Evolutionary conservation across 352 stramenopile genomes (phyloP).

Genomic region (Phytopythium mirpurense): DNA sequence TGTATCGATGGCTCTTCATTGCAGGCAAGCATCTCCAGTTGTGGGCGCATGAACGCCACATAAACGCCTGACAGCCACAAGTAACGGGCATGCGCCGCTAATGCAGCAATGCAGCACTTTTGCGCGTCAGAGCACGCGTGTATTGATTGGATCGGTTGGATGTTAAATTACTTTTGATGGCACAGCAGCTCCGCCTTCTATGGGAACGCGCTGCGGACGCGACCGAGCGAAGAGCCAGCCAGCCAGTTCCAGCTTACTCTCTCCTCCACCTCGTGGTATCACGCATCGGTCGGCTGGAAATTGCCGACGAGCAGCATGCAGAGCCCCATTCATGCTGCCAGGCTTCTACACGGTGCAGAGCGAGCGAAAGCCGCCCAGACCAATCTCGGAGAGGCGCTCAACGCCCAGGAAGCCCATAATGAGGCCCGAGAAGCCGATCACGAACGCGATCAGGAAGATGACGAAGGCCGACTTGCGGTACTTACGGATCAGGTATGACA

Average conservation of each 20-base stretch:
- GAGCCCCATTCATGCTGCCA: too few relatives aligned
- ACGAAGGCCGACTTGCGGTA: constrained; percentile 82
- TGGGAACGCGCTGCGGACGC: neutral
- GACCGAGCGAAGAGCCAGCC: neutral
- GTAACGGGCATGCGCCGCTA: too few relatives aligned
- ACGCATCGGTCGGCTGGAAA: too few relatives aligned
- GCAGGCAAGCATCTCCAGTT: too few relatives aligned
- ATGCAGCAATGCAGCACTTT: too few relatives aligned
- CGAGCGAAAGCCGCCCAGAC: constrained; percentile 67
- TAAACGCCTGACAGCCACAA: too few relatives aligned
- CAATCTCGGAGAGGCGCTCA: constrained; percentile 47
- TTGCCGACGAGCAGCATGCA: too few relatives aligned
- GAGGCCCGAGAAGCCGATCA: constrained; percentile 63
- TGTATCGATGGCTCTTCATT: too few relatives aligned
- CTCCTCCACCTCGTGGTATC: too few relatives aligned
- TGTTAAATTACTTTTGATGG: neutral
- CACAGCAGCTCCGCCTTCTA: neutral
- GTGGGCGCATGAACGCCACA: too few relatives aligned
- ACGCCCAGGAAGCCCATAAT: constrained; percentile 74
- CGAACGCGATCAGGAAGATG: constrained; percentile 65
- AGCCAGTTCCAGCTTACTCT: too few relatives aligned
- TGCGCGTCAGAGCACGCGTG: neutral
- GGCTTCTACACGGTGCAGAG: constrained; percentile 34
- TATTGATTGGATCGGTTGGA: neutral
- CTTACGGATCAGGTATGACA: constrained; percentile 91